phyloP scores from a whole-genome alignment of 306 rosid genomes.

The Calophaca sinica region DNA sequence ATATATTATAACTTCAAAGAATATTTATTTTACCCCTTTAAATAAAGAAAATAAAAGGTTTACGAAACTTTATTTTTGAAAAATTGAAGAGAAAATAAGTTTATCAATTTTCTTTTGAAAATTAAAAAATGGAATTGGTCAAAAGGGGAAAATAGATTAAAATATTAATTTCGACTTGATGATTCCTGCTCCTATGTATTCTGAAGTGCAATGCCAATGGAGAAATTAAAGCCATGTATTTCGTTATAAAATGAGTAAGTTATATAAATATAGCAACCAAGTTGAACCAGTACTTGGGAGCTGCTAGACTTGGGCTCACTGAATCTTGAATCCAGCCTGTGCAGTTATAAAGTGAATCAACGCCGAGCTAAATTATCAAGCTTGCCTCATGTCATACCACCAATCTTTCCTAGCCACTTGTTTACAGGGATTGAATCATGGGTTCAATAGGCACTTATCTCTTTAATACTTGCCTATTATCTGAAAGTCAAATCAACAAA shows the following conservation, averaged over 20 bases:
- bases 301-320: constrained; percentile 2
- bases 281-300: not conserved
- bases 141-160: not conserved
- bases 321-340: not conserved
- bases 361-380: not conserved
- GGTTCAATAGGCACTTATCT: not conserved
- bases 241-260: not conserved
- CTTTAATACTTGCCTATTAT: not conserved
- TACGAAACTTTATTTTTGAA: not conserved
- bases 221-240: not conserved
- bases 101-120: no score
- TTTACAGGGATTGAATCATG: not conserved
- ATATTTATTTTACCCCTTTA: not conserved
- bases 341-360: not conserved
- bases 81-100: not conserved
- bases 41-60: not conserved
- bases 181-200: not conserved
- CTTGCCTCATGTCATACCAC: not conserved
- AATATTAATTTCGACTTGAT: not conserved
- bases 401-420: no score
- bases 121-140: not conserved
- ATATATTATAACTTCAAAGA: not conserved
- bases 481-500: not conserved
- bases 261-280: not conserved
- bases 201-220: not conserved